A percentile compares a stretch with the other conserved stretches of the same genome.
Conservation (phyloP, 345 rosid genomes). For the Citrus inodora region DNA sequence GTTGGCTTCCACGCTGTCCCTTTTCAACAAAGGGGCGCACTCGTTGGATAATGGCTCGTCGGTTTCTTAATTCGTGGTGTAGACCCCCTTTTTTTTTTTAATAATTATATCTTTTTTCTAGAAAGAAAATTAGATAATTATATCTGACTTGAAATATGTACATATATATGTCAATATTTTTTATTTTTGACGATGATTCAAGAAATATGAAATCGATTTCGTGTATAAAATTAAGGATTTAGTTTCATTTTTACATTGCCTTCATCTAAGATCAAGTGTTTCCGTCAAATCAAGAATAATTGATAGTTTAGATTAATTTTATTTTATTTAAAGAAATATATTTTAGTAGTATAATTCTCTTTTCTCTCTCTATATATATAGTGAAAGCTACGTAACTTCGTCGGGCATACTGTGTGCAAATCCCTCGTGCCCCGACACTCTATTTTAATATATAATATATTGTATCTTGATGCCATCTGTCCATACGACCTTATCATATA, state of each 20-base stretch:
- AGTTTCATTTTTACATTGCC: background rate
- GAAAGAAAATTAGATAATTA: too few species aligned
- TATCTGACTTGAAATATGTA: too few species aligned
- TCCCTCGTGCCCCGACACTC: background rate
- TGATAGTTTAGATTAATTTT: background rate
- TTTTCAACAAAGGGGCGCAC: background rate
- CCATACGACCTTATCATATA: background rate
- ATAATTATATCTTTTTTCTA: too few species aligned
- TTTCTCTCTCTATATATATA: too few species aligned
- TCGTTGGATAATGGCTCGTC: background rate
- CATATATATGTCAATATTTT: too few species aligned
- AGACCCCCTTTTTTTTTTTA: too few species aligned
- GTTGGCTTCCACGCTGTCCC: background rate
- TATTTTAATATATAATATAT: too few species aligned
- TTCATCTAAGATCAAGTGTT: background rate
- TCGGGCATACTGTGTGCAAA: too few species aligned
- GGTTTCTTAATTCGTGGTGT: background rate
- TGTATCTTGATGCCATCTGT: background rate
- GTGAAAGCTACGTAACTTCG: background rate
- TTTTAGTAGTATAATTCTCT: too few species aligned
- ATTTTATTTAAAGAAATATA: too few species aligned
- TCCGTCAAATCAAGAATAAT: too few species aligned
- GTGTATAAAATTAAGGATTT: background rate
- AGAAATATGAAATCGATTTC: background rate
- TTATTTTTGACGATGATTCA: background rate